Evolutionary conservation across 164 flowering plant species (phyloP).

Genomic region (Buxus sempervirens): DNA sequence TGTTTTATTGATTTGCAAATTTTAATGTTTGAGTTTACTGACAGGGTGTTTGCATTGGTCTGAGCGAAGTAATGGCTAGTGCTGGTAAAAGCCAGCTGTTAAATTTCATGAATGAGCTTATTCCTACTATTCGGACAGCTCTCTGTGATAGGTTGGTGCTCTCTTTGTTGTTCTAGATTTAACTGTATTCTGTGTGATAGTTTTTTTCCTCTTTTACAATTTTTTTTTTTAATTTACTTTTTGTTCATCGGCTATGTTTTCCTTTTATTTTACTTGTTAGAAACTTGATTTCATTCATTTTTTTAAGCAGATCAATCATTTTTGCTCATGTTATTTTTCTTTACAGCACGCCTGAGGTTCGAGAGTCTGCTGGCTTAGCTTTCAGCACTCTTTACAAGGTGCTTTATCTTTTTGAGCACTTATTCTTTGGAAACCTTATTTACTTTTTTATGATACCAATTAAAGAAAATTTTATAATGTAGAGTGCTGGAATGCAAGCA

Average conservation of each 20-base stretch:
- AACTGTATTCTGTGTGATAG: background rate
- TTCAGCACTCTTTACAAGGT: slow-evolving; percentile 99
- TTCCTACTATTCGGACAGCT: slow-evolving; percentile 94
- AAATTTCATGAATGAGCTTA: slow-evolving; percentile 91
- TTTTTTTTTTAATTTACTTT: slow-evolving; percentile 5
- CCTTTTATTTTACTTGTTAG: too few relatives aligned
- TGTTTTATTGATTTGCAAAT: background rate
- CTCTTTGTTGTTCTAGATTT: background rate
- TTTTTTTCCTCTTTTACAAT: background rate
- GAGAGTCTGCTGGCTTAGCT: slow-evolving; percentile 94
- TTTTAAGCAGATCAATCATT: too few relatives aligned
- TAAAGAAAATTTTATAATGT: slow-evolving; percentile 14
- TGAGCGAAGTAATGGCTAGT: slow-evolving; percentile 98
- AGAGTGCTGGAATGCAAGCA: slow-evolving; percentile 99
- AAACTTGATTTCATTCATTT: background rate
- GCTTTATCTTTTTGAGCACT: background rate
- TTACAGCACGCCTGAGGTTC: slow-evolving; percentile 78
- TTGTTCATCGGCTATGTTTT: background rate
- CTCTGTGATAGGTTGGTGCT: slow-evolving; percentile 86
- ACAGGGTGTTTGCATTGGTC: slow-evolving; percentile 97
- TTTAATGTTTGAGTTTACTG: slow-evolving; percentile 1
- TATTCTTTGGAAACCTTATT: slow-evolving; percentile 1
- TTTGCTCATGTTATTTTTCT: slow-evolving; percentile 4
- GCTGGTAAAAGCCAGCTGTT: slow-evolving; percentile 90
- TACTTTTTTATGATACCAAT: background rate